phyloP scores from a whole-genome alignment of 257 asterid species.

The Leonotis leonurus region DNA sequence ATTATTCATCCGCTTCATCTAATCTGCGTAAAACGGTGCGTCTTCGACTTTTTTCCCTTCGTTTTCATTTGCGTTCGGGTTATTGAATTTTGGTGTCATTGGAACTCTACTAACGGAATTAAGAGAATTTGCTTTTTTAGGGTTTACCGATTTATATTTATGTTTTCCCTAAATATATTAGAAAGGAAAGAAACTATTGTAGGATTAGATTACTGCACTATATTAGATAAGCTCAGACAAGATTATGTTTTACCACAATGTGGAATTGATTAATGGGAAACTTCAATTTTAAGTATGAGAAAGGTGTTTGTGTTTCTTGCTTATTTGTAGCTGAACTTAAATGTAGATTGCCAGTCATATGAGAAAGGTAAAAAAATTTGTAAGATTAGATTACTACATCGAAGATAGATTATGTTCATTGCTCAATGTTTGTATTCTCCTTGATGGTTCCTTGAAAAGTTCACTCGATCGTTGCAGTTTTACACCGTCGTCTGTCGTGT shows the following conservation, averaged over 20 bases:
- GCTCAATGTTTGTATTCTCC: not conserved
- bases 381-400: too few relatives aligned
- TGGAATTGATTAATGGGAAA: not conserved
- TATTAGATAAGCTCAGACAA: not conserved
- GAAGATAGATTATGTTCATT: not conserved
- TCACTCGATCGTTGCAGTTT: constrained; percentile 40
- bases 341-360: too few relatives aligned
- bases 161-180: not conserved
- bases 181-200: not conserved
- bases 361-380: too few relatives aligned
- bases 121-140: not conserved
- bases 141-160: not conserved
- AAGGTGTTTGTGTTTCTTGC: not conserved
- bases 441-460: not conserved
- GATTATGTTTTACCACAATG: not conserved
- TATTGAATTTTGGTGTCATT: not conserved
- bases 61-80: not conserved
- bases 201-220: not conserved
- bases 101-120: not conserved
- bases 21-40: constrained; percentile 55
- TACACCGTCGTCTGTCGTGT: constrained; percentile 69
- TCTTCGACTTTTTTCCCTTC: not conserved
- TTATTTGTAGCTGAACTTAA: too few relatives aligned
- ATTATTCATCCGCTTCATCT: constrained; percentile 71
- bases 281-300: not conserved